Conservation (phyloP, 2,329 filamentous ascomycete species). For the Neocatenulostroma microsporum region DNA sequence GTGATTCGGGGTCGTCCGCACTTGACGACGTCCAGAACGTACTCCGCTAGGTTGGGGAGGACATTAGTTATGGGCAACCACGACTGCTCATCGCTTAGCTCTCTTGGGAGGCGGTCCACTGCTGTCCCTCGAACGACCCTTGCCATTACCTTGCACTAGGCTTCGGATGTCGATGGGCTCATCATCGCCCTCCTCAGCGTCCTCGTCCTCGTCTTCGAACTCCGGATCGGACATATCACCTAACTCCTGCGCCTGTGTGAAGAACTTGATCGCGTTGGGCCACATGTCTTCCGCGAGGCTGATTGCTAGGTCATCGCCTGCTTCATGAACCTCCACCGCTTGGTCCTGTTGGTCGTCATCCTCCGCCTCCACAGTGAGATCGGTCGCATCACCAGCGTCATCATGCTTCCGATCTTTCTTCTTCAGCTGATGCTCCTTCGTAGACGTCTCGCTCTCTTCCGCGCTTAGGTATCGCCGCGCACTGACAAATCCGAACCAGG, state of each 20-base stretch:
- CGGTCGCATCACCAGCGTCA: constrained; percentile 37
- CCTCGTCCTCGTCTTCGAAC: constrained; percentile 55
- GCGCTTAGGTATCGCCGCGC: constrained; percentile 60
- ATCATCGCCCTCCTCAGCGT: constrained; percentile 52
- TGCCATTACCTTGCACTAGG: constrained; percentile 42
- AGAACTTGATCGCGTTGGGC: constrained; percentile 83
- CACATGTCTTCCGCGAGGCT: constrained; percentile 80
- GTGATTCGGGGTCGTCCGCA: no score
- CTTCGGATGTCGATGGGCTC: constrained; percentile 44
- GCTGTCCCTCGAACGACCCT: constrained; percentile 28
- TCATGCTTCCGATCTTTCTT: constrained; percentile 40
- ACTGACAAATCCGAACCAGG: constrained; percentile 69
- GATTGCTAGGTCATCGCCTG: constrained; percentile 73
- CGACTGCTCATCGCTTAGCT: constrained; percentile 29
- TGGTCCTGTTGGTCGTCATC: constrained; percentile 58
- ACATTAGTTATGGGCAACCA: no score
- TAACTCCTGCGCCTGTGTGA: constrained; percentile 64
- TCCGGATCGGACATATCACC: constrained; percentile 61
- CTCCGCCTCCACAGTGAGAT: constrained; percentile 44
- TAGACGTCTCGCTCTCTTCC: constrained; percentile 60
- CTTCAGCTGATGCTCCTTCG: constrained; percentile 53
- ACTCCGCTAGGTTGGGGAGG: no score
- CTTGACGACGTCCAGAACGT: no score
- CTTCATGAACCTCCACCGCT: constrained; percentile 77
- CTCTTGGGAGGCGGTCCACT: constrained; percentile 33